Evolutionary conservation across 2,329 filamentous ascomycete genomes (phyloP).

Genomic region (Cercospora zeina): DNA sequence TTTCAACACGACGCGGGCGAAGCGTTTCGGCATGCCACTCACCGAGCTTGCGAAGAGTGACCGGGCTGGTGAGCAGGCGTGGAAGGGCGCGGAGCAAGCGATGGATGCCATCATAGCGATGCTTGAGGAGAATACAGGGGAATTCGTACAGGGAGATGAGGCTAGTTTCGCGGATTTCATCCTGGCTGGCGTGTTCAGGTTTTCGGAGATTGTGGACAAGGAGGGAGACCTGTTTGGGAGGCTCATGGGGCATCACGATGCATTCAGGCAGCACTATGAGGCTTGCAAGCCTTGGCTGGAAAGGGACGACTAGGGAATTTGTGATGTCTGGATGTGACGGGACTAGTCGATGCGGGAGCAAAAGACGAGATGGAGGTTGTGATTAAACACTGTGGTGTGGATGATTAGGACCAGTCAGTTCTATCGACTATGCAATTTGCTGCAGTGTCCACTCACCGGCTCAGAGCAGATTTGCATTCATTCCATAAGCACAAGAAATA

Average conservation of each 20-base stretch:
- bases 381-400: not conserved
- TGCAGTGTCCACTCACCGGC: too few species aligned
- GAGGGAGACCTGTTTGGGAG: conserved; percentile 44
- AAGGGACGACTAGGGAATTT: conserved; percentile 37
- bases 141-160: conserved; percentile 61
- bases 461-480: too few species aligned
- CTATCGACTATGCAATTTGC: too few species aligned
- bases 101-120: conserved; percentile 46
- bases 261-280: conserved; percentile 42
- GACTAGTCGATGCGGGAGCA: not conserved
- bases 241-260: conserved; percentile 44
- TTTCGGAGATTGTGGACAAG: conserved; percentile 40
- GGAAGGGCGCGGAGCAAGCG: conserved; percentile 48
- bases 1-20: conserved; percentile 56
- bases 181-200: conserved; percentile 51
- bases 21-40: conserved; percentile 55
- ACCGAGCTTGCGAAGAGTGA: conserved; percentile 48
- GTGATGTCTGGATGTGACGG: not conserved
- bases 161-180: conserved; percentile 60
- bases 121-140: conserved; percentile 58
- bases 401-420: not conserved
- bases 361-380: not conserved
- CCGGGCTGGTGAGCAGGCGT: conserved; percentile 52
- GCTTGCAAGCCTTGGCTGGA: conserved; percentile 46
- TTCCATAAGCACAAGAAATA: too few species aligned